Percentiles rank a stretch among this genome's conserved stretches.
Conservation (phyloP, 345 rosid species). For the Eucalyptus curtisii region DNA sequence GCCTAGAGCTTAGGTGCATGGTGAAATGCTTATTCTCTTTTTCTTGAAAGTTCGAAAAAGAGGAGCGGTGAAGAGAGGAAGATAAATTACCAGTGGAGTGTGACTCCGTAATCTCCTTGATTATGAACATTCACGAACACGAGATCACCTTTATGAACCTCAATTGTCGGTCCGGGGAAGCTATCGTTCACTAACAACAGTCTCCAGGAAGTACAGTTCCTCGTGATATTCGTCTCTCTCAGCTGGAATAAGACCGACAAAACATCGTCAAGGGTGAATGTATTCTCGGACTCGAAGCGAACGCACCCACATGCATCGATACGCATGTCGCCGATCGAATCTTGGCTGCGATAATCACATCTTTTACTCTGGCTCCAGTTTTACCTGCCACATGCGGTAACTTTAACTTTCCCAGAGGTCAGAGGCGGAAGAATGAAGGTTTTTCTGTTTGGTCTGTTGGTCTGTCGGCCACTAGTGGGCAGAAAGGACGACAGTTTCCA, state of each 20-base stretch:
- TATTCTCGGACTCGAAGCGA: not conserved
- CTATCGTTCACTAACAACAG: not conserved
- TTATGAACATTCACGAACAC: not conserved
- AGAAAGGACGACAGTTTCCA: no score
- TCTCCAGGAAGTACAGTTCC: not conserved
- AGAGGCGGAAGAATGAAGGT: no score
- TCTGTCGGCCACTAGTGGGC: no score
- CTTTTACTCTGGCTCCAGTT: no score
- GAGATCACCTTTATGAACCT: not conserved
- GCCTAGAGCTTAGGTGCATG: not conserved
- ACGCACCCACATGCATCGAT: not conserved
- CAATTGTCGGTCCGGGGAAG: not conserved
- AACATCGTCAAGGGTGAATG: not conserved
- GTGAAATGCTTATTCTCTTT: not conserved
- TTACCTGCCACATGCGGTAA: not conserved
- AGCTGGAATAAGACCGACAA: not conserved
- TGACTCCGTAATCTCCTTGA: slow-evolving; percentile 6
- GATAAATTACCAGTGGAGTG: slow-evolving; percentile 12
- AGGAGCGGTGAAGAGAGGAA: not conserved
- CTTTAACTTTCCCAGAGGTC: not conserved
- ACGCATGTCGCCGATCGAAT: not conserved
- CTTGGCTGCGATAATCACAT: not conserved
- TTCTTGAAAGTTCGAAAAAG: not conserved
- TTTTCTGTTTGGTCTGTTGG: not conserved
- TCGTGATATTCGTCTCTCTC: not conserved